Conservation (phyloP, 2,329 filamentous ascomycete genomes). For the Diaporthe ampelina region DNA sequence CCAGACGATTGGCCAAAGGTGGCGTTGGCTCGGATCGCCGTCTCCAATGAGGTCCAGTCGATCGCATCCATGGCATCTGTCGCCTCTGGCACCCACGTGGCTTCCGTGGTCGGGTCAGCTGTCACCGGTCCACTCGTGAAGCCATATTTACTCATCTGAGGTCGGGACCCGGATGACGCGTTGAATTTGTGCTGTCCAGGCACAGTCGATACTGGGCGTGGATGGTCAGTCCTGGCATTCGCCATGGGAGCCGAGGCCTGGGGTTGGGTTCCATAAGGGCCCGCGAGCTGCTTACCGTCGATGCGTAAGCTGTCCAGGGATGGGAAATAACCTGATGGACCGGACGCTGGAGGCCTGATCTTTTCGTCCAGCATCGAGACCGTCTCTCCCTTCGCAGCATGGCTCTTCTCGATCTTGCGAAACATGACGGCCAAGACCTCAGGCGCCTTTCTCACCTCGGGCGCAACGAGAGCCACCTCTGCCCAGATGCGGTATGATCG, state of each 20-base stretch:
- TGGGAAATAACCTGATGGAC: conserved; percentile 1
- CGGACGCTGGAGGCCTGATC: not conserved
- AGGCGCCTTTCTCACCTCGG: conserved; percentile 61
- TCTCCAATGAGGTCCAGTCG: conserved; percentile 33
- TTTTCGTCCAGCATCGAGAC: conserved; percentile 8
- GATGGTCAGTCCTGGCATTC: not conserved
- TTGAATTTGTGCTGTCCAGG: not conserved
- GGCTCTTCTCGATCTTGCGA: conserved; percentile 51
- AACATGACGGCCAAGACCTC: conserved; percentile 62
- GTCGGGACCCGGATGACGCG: not conserved
- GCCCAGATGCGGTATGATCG: conserved; percentile 61
- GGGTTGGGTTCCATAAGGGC: not conserved
- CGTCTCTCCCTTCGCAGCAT: conserved; percentile 13
- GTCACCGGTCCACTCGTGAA: not conserved
- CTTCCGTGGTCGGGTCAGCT: conserved; percentile 9
- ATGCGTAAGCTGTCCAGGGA: conserved; percentile 18
- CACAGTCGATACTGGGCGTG: not conserved
- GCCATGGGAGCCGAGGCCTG: not conserved
- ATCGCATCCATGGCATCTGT: conserved; percentile 30
- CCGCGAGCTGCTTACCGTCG: conserved; percentile 18
- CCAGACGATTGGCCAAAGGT: conserved; percentile 13
- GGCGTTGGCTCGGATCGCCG: conserved; percentile 35
- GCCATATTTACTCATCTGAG: conserved; percentile 1
- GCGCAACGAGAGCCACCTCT: conserved; percentile 52
- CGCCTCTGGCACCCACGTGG: conserved; percentile 37